These are phyloP conservation scores for Pseudogymnoascus pannorum DNA, from an alignment of 2,329 filamentous ascomycete species.

Conservation along the genomic window DNA sequence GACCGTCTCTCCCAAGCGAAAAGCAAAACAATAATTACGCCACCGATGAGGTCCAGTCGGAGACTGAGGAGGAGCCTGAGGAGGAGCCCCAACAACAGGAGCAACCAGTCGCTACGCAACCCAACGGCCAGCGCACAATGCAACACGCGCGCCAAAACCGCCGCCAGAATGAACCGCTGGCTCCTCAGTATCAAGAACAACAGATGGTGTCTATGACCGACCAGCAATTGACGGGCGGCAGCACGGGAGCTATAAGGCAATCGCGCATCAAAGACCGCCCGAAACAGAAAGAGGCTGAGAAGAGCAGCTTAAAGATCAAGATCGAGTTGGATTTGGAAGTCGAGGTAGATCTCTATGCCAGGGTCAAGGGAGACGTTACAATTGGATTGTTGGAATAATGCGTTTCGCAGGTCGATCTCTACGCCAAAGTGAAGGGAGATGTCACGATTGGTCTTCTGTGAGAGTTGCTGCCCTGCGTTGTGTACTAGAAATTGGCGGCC, in stretches of 20 bases:
- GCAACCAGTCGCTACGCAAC: slow-evolving; percentile 27
- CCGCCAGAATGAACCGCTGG: not conserved
- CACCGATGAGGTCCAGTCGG: slow-evolving; percentile 32
- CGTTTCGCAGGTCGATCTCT: slow-evolving; percentile 14
- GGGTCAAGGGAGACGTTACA: slow-evolving; percentile 25
- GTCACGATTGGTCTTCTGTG: slow-evolving; percentile 17
- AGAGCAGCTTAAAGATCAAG: slow-evolving; percentile 35
- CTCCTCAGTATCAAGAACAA: slow-evolving; percentile 2
- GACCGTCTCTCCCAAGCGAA: slow-evolving; percentile 14
- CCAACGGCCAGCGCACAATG: slow-evolving; percentile 16
- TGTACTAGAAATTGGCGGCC: slow-evolving; percentile 16
- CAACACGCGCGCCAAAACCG: slow-evolving; percentile 10
- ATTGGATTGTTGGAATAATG: slow-evolving; percentile 23
- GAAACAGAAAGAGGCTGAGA: slow-evolving; percentile 28
- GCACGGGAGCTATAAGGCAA: slow-evolving; percentile 27
- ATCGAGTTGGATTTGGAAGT: slow-evolving; percentile 35
- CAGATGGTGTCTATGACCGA: slow-evolving; percentile 16
- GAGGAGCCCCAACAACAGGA: slow-evolving; percentile 28
- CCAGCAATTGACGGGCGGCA: slow-evolving; percentile 22
- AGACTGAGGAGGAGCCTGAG: too few relatives aligned
- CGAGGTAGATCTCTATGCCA: slow-evolving; percentile 20
- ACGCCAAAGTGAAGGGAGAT: slow-evolving; percentile 18
- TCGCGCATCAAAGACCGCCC: slow-evolving; percentile 34
- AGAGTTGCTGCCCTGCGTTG: slow-evolving; percentile 1
- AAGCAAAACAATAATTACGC: slow-evolving; percentile 12